phyloP scores from a whole-genome alignment of 441 rosid species.

The Erodium moschatum region DNA sequence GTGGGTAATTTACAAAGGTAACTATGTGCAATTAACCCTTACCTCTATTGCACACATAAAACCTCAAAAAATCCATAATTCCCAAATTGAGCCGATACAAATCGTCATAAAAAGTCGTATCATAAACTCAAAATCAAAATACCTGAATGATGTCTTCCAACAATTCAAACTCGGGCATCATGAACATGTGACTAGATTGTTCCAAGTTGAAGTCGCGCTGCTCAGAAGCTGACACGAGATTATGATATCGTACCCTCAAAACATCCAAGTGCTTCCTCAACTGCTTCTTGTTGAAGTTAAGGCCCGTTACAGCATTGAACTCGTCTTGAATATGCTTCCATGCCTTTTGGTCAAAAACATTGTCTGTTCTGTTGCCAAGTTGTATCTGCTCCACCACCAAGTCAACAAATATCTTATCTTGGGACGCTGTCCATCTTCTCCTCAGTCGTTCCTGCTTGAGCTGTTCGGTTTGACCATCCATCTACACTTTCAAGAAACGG shows the following conservation, averaged over 20 bases:
- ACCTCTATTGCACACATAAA: neutral
- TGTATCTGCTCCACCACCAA: neutral
- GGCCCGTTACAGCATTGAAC: constrained; percentile 5
- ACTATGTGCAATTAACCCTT: too few relatives aligned
- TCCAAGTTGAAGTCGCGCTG: constrained; percentile 1
- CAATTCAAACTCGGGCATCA: neutral
- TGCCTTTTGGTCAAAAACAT: neutral
- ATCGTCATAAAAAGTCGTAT: neutral
- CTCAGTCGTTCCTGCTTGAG: constrained; percentile 6
- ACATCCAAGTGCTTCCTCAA: constrained; percentile 9
- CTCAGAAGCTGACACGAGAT: neutral
- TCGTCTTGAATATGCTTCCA: constrained; percentile 4
- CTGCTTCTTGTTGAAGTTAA: neutral
- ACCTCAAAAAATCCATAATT: neutral
- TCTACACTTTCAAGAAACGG: neutral
- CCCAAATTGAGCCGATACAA: neutral
- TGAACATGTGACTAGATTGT: neutral
- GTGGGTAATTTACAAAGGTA: too few relatives aligned
- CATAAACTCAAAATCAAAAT: neutral
- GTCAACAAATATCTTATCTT: constrained; percentile 6
- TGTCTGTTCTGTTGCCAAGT: constrained; percentile 6
- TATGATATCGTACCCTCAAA: constrained; percentile 4
- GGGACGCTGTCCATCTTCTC: constrained; percentile 6
- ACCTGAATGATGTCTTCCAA: constrained; percentile 1
- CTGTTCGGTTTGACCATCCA: constrained; percentile 4